These are phyloP conservation scores for Raphanus sativus DNA, from an alignment of 345 rosid genomes.

Conservation along the genomic window DNA sequence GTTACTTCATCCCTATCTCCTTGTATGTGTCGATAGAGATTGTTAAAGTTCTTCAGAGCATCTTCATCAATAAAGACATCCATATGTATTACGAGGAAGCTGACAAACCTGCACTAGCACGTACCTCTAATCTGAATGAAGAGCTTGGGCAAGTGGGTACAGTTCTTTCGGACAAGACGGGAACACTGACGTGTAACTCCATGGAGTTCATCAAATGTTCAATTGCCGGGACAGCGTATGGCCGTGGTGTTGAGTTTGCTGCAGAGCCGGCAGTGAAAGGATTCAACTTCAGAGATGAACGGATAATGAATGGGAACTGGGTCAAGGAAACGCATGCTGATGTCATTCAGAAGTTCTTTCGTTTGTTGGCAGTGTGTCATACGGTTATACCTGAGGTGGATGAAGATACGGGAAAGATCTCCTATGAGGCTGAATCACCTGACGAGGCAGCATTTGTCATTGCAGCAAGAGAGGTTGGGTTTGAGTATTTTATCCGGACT, in stretches of 20 bases:
- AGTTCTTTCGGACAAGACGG: constrained; percentile 94
- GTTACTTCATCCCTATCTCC: constrained; percentile 89
- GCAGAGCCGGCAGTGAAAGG: constrained; percentile 59
- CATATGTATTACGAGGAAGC: constrained; percentile 82
- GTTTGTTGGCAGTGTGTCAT: constrained; percentile 79
- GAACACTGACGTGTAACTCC: constrained; percentile 94
- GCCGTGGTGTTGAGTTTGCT: constrained; percentile 42
- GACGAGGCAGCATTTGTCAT: constrained; percentile 96
- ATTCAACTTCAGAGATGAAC: constrained; percentile 82
- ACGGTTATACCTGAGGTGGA: constrained; percentile 93
- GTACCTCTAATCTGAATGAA: constrained; percentile 94
- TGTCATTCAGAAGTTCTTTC: constrained; percentile 70
- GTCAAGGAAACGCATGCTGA: constrained; percentile 56
- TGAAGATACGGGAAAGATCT: constrained; percentile 64
- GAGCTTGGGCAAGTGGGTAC: constrained; percentile 96
- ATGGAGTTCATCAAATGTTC: constrained; percentile 99
- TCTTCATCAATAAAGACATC: constrained; percentile 84
- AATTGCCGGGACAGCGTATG: constrained; percentile 85
- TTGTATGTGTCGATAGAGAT: constrained; percentile 88
- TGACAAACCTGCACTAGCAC: constrained; percentile 86
- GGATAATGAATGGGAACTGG: constrained; percentile 84
- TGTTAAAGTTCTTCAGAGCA: constrained; percentile 85
- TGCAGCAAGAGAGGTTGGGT: constrained; percentile 94
- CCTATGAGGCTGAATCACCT: constrained; percentile 96
- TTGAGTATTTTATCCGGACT: constrained; percentile 74